phyloP scores from a whole-genome alignment of 78 protist genomes.

The Pigoraptor vietnamica region DNA sequence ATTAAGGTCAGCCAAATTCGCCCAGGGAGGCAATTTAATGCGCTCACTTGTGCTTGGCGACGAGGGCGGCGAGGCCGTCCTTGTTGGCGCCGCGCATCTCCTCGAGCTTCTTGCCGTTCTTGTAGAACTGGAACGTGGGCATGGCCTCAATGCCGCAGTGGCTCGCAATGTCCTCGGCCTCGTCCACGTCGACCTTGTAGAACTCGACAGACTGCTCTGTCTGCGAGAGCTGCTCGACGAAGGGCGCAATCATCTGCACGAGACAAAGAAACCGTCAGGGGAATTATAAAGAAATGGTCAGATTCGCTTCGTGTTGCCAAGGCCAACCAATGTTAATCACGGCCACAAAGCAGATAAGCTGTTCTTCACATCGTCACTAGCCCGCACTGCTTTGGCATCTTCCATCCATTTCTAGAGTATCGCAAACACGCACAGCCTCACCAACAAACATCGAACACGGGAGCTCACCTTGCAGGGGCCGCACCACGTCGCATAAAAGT shows the following conservation, averaged over 20 bases:
- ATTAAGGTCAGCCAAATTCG: too few species aligned
- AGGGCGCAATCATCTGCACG: background rate
- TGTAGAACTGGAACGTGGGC: slow-evolving; percentile 29
- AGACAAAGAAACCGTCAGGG: too few species aligned
- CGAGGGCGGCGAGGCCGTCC: background rate
- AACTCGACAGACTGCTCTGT: background rate
- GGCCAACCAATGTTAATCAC: too few species aligned
- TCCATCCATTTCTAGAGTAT: too few species aligned
- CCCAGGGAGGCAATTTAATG: too few species aligned
- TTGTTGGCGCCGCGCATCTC: background rate
- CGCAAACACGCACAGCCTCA: too few species aligned
- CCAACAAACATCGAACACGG: too few species aligned
- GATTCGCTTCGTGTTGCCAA: background rate
- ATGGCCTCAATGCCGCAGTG: slow-evolving; percentile 11
- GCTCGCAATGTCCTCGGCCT: slow-evolving; percentile 2
- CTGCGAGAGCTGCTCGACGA: background rate
- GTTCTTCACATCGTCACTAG: too few species aligned
- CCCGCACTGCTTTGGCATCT: too few species aligned
- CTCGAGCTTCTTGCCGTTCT: background rate
- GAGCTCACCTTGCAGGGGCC: slow-evolving; percentile 42
- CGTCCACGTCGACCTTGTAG: slow-evolving; percentile 28
- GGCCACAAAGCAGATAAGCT: too few species aligned
- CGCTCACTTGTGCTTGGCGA: background rate
- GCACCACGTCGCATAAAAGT: slow-evolving; percentile 39
- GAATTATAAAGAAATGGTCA: background rate